phyloP scores from a whole-genome alignment of 768 basidiomycete genomes.

The Gloeopeniophorella convolvens region DNA sequence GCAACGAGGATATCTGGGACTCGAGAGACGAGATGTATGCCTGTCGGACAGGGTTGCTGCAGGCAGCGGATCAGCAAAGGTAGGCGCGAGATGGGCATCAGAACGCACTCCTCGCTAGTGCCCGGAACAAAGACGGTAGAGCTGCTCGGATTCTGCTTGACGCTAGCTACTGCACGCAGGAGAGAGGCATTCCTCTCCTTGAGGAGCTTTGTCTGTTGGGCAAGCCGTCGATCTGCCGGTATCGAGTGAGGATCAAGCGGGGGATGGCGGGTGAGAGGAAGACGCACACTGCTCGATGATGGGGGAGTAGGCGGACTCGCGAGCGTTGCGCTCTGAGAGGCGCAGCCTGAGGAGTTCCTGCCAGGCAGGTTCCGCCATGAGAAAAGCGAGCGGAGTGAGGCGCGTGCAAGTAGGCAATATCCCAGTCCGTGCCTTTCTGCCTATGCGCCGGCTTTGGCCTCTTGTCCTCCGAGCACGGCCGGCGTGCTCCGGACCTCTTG shows the following conservation, averaged over 20 bases:
- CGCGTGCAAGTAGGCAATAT: neutral
- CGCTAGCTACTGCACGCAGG: slow-evolving; percentile 74
- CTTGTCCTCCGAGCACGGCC: too few species aligned
- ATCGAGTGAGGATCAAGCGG: slow-evolving; percentile 16
- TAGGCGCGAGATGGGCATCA: neutral
- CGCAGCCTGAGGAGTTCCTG: slow-evolving; percentile 75
- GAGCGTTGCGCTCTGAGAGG: slow-evolving; percentile 77
- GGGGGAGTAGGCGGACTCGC: slow-evolving; percentile 72
- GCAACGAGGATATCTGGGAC: slow-evolving; percentile 84
- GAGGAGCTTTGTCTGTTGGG: slow-evolving; percentile 85
- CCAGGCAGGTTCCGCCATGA: slow-evolving; percentile 80
- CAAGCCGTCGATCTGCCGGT: slow-evolving; percentile 74
- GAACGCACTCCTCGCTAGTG: slow-evolving; percentile 64
- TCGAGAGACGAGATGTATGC: slow-evolving; percentile 91
- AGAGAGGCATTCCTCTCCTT: slow-evolving; percentile 90
- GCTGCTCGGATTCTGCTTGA: slow-evolving; percentile 53
- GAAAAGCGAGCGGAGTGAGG: neutral
- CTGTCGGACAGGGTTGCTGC: slow-evolving; percentile 75
- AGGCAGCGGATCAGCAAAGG: neutral
- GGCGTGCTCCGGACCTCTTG: too few species aligned
- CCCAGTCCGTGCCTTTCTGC: too few species aligned
- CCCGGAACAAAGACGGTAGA: slow-evolving; percentile 57
- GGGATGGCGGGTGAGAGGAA: slow-evolving; percentile 11
- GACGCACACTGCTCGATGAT: slow-evolving; percentile 92
- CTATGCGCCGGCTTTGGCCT: too few species aligned